A percentile compares a stretch with the other conserved stretches of the same genome.
Conservation (phyloP, 2,329 filamentous ascomycete genomes). For the Xylariaceae sp. region DNA sequence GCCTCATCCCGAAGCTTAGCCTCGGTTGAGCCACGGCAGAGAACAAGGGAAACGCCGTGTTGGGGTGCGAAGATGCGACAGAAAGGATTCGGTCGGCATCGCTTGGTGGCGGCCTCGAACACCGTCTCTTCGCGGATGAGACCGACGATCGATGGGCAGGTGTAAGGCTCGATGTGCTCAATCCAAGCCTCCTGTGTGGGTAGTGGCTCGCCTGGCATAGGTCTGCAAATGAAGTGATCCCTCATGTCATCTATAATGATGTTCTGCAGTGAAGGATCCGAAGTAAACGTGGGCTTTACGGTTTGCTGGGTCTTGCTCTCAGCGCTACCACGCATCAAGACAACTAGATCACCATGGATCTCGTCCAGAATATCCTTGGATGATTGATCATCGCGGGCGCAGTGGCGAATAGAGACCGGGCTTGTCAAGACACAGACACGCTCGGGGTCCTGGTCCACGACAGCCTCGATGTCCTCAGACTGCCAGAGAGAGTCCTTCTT, state of each 20-base stretch:
- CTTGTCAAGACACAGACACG: slow-evolving; percentile 95
- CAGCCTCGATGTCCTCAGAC: slow-evolving; percentile 92
- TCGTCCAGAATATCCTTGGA: slow-evolving; percentile 91
- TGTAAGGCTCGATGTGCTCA: slow-evolving; percentile 3
- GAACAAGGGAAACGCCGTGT: slow-evolving; percentile 4
- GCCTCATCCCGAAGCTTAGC: slow-evolving; percentile 6
- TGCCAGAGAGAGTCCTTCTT: slow-evolving; percentile 99
- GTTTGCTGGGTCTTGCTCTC: slow-evolving; percentile 91
- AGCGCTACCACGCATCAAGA: slow-evolving; percentile 64
- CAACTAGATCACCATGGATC: slow-evolving; percentile 84
- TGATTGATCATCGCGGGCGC: slow-evolving; percentile 84
- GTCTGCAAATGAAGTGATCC: slow-evolving; percentile 1
- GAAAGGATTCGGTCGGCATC: slow-evolving; percentile 9
- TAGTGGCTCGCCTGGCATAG: slow-evolving; percentile 4
- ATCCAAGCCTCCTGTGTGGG: slow-evolving; percentile 7
- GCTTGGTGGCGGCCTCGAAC: slow-evolving; percentile 9
- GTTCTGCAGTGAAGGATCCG: background rate
- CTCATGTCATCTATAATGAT: slow-evolving; percentile 8
- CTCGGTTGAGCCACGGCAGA: slow-evolving; percentile 1
- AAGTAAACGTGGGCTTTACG: slow-evolving; percentile 50
- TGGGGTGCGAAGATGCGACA: slow-evolving; percentile 7
- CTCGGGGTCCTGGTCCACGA: slow-evolving; percentile 92
- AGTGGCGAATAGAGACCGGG: slow-evolving; percentile 86
- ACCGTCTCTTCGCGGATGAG: slow-evolving; percentile 9
- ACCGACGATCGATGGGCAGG: slow-evolving; percentile 2